A percentile compares a stretch with the other conserved stretches of the same genome.
Evolutionary conservation across 73 alveolate species (phyloP).

Genomic region (Paramecium pentaurelia): DNA sequence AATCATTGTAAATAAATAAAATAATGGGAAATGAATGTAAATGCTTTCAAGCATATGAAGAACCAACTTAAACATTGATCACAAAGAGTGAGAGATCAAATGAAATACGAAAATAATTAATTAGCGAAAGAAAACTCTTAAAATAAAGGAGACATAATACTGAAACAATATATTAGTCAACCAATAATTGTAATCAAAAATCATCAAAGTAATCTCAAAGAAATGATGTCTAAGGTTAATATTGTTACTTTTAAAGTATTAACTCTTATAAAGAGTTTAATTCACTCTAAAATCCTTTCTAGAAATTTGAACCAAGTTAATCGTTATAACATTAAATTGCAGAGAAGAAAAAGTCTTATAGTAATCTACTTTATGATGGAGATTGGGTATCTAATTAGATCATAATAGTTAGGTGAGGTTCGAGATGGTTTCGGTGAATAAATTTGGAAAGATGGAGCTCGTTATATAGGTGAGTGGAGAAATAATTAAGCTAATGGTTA

Average conservation of each 20-base stretch:
- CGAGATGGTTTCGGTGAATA: constrained; percentile 75
- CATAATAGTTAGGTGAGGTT: constrained; percentile 66
- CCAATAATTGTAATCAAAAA: neutral
- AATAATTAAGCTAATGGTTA: constrained; percentile 48
- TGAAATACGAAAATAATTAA: neutral
- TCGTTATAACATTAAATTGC: neutral
- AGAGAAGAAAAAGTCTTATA: constrained; percentile 27
- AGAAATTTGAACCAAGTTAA: neutral
- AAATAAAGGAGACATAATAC: neutral
- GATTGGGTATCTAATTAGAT: constrained; percentile 64
- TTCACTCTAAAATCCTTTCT: neutral
- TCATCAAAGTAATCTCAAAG: neutral
- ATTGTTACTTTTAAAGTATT: neutral
- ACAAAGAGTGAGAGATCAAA: neutral
- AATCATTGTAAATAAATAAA: neutral
- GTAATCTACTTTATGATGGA: constrained; percentile 80
- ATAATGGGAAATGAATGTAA: constrained; percentile 1
- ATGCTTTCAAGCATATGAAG: neutral
- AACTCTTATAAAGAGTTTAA: neutral
- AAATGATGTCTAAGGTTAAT: neutral
- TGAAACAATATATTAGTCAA: constrained; percentile 19
- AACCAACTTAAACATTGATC: neutral
- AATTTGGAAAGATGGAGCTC: constrained; percentile 61
- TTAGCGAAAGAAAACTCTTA: constrained; percentile 18
- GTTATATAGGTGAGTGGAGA: constrained; percentile 48